Base-by-base conservation (phyloP, 179 eudicot species). In the Carnegiea gigantea region DNA sequence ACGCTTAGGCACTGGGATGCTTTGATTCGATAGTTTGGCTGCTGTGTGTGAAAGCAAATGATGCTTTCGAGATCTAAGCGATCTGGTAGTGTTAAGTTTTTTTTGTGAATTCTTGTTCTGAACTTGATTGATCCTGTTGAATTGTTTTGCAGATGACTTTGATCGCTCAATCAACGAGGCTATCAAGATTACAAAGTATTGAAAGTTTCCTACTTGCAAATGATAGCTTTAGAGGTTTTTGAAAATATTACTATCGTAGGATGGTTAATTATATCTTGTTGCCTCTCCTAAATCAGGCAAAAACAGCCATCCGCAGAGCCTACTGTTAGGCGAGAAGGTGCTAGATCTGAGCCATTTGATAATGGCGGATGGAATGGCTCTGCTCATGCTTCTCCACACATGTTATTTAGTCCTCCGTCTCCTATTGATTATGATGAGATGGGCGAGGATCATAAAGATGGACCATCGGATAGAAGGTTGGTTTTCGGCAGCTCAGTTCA, bases 161-260 rank as follows among this genome's bases (percentile, higher is more conserved):
- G 95, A 92, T 79, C 90, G 89, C 64, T 92, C 95, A 23, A 94
- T 94, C 83, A 93, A 88, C 68, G 99, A 95, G 87, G 99, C 99
- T 84, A 91, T 95, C 87, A 92, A 92, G 85, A 85, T 86, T 73
- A 95, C 95, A 82, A 95, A 92, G 99, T 95, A 94, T n/a, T 91
- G 70, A 70, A 77, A 20, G 6, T 60, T 80, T 75, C 53, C 30
- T 26, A 11, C 38, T 30, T 67, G 40, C 72, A 67, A 28, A 12
- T 67, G 40, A 67, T 28, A 12, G 40, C 72, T 67, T 67, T 67
- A 26, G 72, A 67, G 72, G 38, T 5, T 26, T 51, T 67, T 10
- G 68, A n/a, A 62, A 62, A 26, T 28, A 67, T 28, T 26, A 8
- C 71, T 26, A 12, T 67, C 26, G 36, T 70, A 57, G 72, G 38